Percentiles rank a stretch among this genome's conserved stretches.
Conservation (phyloP, 2,329 filamentous ascomycete species). For the Claviceps sp. region DNA sequence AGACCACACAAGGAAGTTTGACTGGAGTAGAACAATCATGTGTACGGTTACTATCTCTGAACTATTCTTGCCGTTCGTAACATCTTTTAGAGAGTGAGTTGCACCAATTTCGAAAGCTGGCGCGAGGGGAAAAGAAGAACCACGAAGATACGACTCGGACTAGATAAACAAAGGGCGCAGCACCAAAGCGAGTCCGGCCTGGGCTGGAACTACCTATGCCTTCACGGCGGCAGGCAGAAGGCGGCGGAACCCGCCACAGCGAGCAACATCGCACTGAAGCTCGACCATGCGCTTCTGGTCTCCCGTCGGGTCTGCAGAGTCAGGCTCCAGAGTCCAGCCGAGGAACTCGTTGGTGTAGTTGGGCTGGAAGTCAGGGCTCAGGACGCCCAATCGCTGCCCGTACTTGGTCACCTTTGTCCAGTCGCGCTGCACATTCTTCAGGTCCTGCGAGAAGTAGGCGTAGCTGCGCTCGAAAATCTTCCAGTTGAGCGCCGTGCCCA, state of each 20-base stretch:
- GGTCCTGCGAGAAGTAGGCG: conserved; percentile 60
- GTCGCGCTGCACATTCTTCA: conserved; percentile 63
- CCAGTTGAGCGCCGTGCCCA: conserved; percentile 54
- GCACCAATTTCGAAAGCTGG: no score
- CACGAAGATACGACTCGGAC: no score
- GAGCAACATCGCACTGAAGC: conserved; percentile 53
- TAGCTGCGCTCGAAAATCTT: conserved; percentile 73
- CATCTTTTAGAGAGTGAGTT: no score
- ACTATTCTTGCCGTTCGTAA: no score
- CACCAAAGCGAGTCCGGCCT: no score
- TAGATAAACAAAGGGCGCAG: no score
- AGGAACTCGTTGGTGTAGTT: conserved; percentile 68
- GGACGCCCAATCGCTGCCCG: conserved; percentile 57
- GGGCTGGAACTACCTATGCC: conserved; percentile 1
- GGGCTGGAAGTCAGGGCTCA: conserved; percentile 48
- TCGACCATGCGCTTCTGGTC: conserved; percentile 64
- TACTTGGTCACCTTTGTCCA: conserved; percentile 69
- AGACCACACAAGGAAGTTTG: no score
- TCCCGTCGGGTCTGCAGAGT: conserved; percentile 52
- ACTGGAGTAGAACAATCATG: no score
- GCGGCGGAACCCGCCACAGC: conserved; percentile 49
- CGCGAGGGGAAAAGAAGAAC: no score
- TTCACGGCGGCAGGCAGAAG: conserved; percentile 15
- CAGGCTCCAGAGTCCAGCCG: conserved; percentile 49
- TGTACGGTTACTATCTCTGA: no score